These are phyloP conservation scores for Nicotiana otophora DNA, from an alignment of 257 asterid species.

Conservation along the genomic window DNA sequence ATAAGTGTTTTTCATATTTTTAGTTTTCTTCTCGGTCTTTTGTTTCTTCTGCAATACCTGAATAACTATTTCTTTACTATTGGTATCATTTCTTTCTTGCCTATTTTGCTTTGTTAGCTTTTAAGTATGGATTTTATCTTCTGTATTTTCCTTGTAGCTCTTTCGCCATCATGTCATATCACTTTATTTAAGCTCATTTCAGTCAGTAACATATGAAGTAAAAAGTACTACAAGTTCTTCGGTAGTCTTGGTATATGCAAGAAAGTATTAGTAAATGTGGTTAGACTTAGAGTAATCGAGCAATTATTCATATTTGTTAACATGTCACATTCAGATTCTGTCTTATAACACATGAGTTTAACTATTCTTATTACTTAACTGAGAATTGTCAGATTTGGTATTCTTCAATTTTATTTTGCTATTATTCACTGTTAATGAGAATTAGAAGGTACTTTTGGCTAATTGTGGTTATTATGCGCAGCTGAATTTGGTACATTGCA, in stretches of 20 bases:
- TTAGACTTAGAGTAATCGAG: no score
- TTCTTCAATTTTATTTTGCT: neutral
- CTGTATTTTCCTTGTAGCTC: no score
- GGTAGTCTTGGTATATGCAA: neutral
- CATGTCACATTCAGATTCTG: neutral
- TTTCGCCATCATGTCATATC: neutral
- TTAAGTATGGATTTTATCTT: no score
- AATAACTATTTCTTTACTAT: no score
- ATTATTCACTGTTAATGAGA: neutral
- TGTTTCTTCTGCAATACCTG: no score
- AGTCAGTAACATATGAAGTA: no score
- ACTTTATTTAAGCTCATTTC: no score
- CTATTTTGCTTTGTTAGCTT: no score
- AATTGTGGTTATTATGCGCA: slow-evolving; percentile 19
- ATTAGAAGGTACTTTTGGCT: neutral
- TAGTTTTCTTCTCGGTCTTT: neutral
- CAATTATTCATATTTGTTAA: no score
- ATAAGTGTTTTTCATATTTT: no score
- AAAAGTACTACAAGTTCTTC: neutral
- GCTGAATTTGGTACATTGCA: slow-evolving; percentile 85
- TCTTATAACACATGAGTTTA: no score
- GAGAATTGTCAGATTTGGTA: neutral
- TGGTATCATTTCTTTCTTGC: no score
- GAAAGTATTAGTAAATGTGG: neutral
- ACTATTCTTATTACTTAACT: neutral